These are phyloP conservation scores for Balansia obtecta DNA, from an alignment of 2,329 filamentous ascomycete genomes.

Conservation along the genomic window DNA sequence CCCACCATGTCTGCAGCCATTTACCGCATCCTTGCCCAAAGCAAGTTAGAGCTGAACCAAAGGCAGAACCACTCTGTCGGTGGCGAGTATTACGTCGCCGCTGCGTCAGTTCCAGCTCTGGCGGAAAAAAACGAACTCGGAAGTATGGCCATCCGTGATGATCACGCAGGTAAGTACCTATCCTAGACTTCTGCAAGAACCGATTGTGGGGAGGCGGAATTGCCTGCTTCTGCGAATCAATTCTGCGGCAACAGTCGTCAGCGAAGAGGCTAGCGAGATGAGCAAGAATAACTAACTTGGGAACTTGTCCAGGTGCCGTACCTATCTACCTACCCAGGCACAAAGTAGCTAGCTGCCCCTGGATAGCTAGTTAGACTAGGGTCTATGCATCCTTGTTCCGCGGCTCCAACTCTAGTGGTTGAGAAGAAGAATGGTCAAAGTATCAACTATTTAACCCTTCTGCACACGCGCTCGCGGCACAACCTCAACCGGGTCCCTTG, in stretches of 20 bases:
- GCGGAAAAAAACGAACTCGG: neutral
- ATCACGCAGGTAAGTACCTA: too few species aligned
- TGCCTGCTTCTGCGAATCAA: neutral
- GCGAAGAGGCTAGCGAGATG: neutral
- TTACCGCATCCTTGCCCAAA: neutral
- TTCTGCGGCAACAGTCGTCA: neutral
- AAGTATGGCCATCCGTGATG: neutral
- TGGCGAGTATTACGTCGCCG: conserved; percentile 1
- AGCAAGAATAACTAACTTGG: neutral
- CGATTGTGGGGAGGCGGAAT: too few species aligned
- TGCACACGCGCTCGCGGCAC: too few species aligned
- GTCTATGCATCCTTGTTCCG: neutral
- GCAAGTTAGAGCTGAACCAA: neutral
- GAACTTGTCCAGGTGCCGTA: too few species aligned
- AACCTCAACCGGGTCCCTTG: neutral
- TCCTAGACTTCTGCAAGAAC: too few species aligned
- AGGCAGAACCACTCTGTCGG: conserved; percentile 7
- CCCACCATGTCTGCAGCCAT: neutral
- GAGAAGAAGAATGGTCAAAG: too few species aligned
- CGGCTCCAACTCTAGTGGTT: neutral
- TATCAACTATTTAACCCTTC: too few species aligned
- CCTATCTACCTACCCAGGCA: too few species aligned
- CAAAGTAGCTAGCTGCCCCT: too few species aligned
- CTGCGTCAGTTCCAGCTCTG: neutral
- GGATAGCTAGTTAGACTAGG: neutral